phyloP scores from a whole-genome alignment of 139 green algal species.

The Closterium sp. region DNA sequence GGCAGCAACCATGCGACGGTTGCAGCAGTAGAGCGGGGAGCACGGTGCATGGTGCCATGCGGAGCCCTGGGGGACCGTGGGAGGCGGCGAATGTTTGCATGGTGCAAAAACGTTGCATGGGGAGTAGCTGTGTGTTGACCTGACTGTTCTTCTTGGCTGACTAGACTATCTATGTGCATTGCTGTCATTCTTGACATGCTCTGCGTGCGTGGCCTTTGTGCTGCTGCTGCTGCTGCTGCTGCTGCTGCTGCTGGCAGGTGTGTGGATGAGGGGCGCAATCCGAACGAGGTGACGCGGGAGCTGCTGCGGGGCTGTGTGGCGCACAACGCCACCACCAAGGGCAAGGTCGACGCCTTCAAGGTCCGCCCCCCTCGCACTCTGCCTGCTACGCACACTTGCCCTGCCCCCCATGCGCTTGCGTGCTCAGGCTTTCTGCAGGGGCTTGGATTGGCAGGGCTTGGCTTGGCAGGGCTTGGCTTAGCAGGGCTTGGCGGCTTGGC shows the following conservation, averaged over 20 bases:
- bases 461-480: too few relatives aligned
- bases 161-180: too few relatives aligned
- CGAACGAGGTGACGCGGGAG: slow-evolving; percentile 23
- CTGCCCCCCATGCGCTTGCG: neutral
- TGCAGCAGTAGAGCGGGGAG: too few relatives aligned
- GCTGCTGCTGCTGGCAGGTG: neutral
- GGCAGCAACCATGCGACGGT: too few relatives aligned
- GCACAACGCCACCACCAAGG: slow-evolving; percentile 33
- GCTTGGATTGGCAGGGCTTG: neutral
- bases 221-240: neutral
- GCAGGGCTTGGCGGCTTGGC: too few relatives aligned
- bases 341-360: slow-evolving; percentile 44
- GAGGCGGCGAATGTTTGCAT: too few relatives aligned
- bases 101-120: too few relatives aligned
- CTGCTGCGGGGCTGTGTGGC: slow-evolving; percentile 16
- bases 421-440: neutral
- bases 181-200: neutral
- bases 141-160: too few relatives aligned
- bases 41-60: too few relatives aligned
- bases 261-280: slow-evolving; percentile 41
- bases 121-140: too few relatives aligned
- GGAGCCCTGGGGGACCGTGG: too few relatives aligned
- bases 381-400: neutral
- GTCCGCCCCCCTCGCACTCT: neutral
- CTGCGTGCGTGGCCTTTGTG: neutral